A percentile compares a stretch with the other conserved stretches of the same genome.
These are phyloP conservation scores for Thermoascus crustaceus DNA, from an alignment of 2,329 filamentous ascomycete genomes.

Conservation along the genomic window DNA sequence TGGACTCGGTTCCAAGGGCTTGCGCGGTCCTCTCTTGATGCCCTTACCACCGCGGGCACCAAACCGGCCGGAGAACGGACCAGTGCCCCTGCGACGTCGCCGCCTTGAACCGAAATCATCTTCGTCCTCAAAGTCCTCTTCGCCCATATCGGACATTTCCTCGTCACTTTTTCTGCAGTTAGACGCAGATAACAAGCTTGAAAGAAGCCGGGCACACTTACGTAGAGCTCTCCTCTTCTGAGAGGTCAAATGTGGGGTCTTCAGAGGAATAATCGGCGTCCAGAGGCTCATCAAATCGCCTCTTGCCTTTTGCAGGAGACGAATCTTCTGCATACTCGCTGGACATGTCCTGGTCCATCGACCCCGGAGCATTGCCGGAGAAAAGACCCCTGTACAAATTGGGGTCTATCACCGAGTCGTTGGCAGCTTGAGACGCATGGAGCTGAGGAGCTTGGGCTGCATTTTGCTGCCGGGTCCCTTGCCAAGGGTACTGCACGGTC, in stretches of 20 bases:
- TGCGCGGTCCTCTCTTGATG: conserved; percentile 38
- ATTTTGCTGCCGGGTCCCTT: conserved; percentile 12
- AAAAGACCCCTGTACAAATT: conserved; percentile 23
- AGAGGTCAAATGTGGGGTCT: conserved; percentile 19
- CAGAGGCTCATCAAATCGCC: conserved; percentile 4
- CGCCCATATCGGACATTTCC: conserved; percentile 14
- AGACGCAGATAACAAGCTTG: conserved; percentile 1
- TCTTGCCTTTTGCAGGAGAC: conserved; percentile 2
- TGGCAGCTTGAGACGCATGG: conserved; percentile 10
- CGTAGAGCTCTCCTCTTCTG: conserved; percentile 19
- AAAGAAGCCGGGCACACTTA: conserved; percentile 9
- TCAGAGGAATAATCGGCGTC: conserved; percentile 12
- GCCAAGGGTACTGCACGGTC: conserved; percentile 25
- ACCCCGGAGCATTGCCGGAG: conserved; percentile 9
- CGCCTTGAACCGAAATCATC: conserved; percentile 18
- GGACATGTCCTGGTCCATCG: conserved; percentile 6
- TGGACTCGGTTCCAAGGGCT: conserved; percentile 38
- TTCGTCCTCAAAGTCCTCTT: conserved; percentile 12
- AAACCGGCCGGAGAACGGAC: conserved; percentile 28
- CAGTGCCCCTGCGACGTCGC: conserved; percentile 23
- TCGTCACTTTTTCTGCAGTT: conserved; percentile 16
- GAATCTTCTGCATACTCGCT: conserved; percentile 10
- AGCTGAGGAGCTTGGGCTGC: too few relatives aligned
- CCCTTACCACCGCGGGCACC: conserved; percentile 37
- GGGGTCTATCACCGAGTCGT: conserved; percentile 24